phyloP scores from a whole-genome alignment of 2,329 filamentous ascomycete species.

The Tolypocladium endophyticum region DNA sequence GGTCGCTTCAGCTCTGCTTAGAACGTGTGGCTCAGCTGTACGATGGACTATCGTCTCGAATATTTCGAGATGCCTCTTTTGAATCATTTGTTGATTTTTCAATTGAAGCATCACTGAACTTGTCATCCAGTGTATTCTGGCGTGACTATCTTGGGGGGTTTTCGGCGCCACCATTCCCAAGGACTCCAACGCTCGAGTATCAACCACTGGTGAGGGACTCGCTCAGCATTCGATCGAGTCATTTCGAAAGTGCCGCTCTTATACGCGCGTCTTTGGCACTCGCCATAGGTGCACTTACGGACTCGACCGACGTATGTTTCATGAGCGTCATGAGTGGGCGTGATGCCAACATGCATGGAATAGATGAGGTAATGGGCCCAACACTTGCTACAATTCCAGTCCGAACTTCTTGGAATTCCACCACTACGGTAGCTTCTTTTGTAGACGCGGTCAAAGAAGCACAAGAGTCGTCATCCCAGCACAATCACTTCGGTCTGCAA shows the following conservation, averaged over 20 bases:
- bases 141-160: neutral
- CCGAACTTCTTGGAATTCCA: neutral
- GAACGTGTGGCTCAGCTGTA: neutral
- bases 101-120: neutral
- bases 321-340: neutral
- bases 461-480: neutral
- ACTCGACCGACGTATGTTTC: neutral
- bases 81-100: neutral
- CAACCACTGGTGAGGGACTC: neutral
- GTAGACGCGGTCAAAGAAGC: neutral
- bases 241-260: neutral
- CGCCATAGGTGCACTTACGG: neutral
- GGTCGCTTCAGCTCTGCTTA: neutral
- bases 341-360: neutral
- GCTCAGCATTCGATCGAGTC: neutral
- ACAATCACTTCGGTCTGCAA: neutral
- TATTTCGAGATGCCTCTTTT: neutral
- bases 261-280: neutral
- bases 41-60: neutral
- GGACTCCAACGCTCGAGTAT: neutral
- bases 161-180: neutral
- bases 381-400: neutral
- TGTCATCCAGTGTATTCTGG: neutral
- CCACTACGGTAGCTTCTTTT: neutral
- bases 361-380: neutral